Base-by-base conservation (phyloP, 495 filamentous ascomycete species). In the Alectoria sarmentosa region DNA sequence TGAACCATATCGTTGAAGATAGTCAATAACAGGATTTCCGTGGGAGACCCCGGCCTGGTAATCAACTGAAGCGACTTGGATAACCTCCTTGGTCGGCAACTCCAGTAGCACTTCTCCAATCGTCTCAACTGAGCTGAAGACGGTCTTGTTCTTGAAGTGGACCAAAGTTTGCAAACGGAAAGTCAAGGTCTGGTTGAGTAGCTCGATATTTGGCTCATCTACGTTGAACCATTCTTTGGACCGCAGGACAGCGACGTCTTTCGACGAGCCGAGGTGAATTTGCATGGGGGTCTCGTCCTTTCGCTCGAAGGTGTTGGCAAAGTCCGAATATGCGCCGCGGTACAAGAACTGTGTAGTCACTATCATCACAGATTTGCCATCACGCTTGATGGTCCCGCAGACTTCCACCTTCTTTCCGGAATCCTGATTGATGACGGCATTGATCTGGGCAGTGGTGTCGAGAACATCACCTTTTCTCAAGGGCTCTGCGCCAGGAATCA, bases 361-460 rank as follows among this genome's bases (percentile, higher is more conserved):
- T 72, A 98, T 91, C 95, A 98, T 98, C 65, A 98, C 91, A n/a
- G 90, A 81, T 68, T 88, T 71, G 59, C 91, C 90, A 49, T 95
- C 85, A 28, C 95, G 86, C 61, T 85, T 88, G 71, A 98, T 96
- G 10, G 94, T 98, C 64, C 94, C 94, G 72, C 92, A 96, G 28
- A 99, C 92, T 76, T 98, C 95, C 13, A 99, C 94, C 91, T 98
- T 96, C 83, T 99, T 99, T 58, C 94, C 94, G 49, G 94, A 93
- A 41, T 96, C 92, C 71, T 97, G 91, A 76, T 98, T 98, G 81
- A 99, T 88, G 63, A 99, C 92, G 26, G 94, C 91, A 70, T 98
- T 97, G 78, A 98, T 90, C 74, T 93, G 91, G 60, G 94, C 95
- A 58, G 90, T 96, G 0, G 95, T 97, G 65, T 90, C 87, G 21